Conservation (phyloP, 305 asterid species). For the Fraxinus ornus region DNA sequence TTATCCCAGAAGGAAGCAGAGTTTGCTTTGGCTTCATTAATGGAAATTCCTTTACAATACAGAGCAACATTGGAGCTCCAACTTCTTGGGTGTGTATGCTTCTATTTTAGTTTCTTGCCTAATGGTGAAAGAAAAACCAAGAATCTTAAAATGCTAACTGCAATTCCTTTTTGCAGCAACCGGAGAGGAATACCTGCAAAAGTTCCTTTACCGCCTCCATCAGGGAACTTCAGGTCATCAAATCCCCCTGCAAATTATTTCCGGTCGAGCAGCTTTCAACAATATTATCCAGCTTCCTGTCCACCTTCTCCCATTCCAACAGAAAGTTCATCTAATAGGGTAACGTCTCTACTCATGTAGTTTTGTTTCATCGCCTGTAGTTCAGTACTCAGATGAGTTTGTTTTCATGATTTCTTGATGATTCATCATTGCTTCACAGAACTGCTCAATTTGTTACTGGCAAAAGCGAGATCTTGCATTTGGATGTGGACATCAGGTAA, state of each 20-base stretch:
- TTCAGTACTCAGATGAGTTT: neutral
- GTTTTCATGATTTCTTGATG: neutral
- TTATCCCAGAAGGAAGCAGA: constrained; percentile 40
- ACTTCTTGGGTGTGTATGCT: constrained; percentile 38
- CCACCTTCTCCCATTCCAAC: constrained; percentile 36
- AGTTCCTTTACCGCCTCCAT: constrained; percentile 50
- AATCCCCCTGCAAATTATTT: constrained; percentile 2
- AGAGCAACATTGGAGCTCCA: constrained; percentile 52
- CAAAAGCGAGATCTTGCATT: constrained; percentile 39
- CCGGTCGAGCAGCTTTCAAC: constrained; percentile 31
- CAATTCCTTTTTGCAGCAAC: constrained; percentile 22
- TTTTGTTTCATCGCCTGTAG: neutral
- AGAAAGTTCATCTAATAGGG: constrained; percentile 28
- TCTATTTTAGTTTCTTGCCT: neutral
- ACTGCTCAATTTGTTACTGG: constrained; percentile 48
- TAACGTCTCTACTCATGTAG: constrained; percentile 13
- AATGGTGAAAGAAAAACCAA: neutral
- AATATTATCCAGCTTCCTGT: constrained; percentile 18
- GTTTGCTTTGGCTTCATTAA: constrained; percentile 47
- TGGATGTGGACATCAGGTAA: constrained; percentile 63
- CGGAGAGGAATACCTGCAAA: constrained; percentile 26
- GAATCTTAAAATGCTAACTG: neutral
- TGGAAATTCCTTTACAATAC: constrained; percentile 60
- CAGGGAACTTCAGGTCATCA: constrained; percentile 18
- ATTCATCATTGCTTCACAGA: constrained; percentile 26